phyloP scores from a whole-genome alignment of 1,284 basidiomycete species.

The Ganoderma lingzhi region DNA sequence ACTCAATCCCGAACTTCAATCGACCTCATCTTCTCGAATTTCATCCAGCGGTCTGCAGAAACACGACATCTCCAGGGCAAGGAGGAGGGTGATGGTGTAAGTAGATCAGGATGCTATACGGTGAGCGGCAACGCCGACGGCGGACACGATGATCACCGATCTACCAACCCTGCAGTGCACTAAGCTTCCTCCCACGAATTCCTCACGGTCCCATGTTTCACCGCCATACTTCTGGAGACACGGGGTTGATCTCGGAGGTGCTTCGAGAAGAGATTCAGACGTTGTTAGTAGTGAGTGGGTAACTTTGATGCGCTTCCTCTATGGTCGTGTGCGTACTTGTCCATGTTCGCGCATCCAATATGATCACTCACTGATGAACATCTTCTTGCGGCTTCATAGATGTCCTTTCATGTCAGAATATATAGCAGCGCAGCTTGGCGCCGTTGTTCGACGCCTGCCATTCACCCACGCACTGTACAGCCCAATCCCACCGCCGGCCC shows the following conservation, averaged over 20 bases:
- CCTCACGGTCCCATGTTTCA: not conserved
- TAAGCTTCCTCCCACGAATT: not conserved
- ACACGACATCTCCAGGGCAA: not conserved
- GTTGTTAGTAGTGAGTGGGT: not conserved
- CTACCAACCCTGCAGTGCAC: not conserved
- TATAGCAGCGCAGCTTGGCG: too few species aligned
- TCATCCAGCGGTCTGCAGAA: not conserved
- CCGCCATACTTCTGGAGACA: not conserved
- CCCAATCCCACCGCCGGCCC: too few species aligned
- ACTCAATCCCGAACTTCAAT: not conserved
- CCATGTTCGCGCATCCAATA: too few species aligned
- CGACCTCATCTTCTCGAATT: not conserved
- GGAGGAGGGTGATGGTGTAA: not conserved
- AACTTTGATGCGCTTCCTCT: not conserved
- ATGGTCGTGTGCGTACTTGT: not conserved
- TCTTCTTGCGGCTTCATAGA: too few species aligned
- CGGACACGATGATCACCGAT: not conserved
- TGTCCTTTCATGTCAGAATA: too few species aligned
- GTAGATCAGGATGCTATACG: not conserved
- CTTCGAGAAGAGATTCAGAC: not conserved
- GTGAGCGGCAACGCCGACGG: not conserved
- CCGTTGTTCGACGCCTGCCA: too few species aligned
- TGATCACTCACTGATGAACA: too few species aligned
- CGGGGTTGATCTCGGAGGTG: not conserved
- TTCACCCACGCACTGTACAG: too few species aligned